Evolutionary conservation across 169 alveolate genomes (phyloP), one percentile per base, ranked within the genome.

Genomic region (Plasmodium gaboni): DNA sequence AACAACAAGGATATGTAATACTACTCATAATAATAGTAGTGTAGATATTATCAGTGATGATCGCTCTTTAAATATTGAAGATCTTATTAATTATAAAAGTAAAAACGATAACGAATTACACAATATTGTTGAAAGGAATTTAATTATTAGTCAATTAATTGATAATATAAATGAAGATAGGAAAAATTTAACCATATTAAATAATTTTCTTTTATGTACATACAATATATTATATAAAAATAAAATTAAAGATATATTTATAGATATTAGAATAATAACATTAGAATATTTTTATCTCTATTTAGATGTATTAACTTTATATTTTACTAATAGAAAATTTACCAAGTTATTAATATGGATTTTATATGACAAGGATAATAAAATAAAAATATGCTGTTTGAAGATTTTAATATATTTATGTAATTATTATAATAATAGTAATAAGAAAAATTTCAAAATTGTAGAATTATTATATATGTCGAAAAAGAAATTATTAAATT

Each of bases 171-270:
- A 38, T 53, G 92, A 86, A 48, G 87, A 86, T 17, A 86, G 92
- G 48, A 70, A 71, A 71, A 86, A 67, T 70, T 24, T 86, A 46
- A 86, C 87, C n/a, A 38, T 71, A 13, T 86, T 86, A 65, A 86
- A 86, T 71, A 72, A 86, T 53, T 72, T 86, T 50, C 87, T 86
- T 9, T 55, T 71, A 5, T 69, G 76, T 42, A 71, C 92, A 13
- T 86, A 86, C 50, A 72, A 71, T 48, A 71, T 86, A 42, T 32
- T 86, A 38, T 86, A 86, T 42, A 61, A 55, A 74, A 71, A 71
- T 55, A 86, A 86, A 71, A 86, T 86, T 70, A 86, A 61, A 71
- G 92, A 86, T 63, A 87, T 86, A 13, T 86, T 86, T 71, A 7
- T 73, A 26, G 92, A 86, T 60, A 86, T 86, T 2, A 44, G 92